Evolutionary conservation across 129 eudicot species (phyloP).

Genomic region (Ambrosia artemisiifolia): DNA sequence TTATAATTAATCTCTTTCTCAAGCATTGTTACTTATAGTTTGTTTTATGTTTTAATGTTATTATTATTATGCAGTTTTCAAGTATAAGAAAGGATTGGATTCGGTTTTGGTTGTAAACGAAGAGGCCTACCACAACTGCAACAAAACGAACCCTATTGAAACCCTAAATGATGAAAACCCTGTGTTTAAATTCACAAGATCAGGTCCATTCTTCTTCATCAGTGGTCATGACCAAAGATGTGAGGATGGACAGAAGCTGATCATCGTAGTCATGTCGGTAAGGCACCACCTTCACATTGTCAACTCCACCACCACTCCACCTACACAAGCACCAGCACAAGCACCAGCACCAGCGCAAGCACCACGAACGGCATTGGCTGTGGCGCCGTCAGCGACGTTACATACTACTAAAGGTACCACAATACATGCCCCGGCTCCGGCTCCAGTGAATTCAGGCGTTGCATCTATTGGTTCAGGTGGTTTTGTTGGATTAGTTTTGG

Average conservation of each 20-base stretch:
- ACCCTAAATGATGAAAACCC: conserved; percentile 40
- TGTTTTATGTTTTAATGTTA: background rate
- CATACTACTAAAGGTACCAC: conserved; percentile 5
- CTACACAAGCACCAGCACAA: conserved; percentile 1
- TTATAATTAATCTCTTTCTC: background rate
- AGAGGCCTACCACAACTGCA: conserved; percentile 52
- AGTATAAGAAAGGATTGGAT: conserved; percentile 52
- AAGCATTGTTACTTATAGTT: background rate
- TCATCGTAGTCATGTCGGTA: conserved; percentile 41
- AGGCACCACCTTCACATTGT: background rate
- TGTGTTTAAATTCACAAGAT: conserved; percentile 31
- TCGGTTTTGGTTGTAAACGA: conserved; percentile 55
- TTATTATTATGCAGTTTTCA: conserved; percentile 45
- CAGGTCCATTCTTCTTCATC: conserved; percentile 68
- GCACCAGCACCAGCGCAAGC: background rate
- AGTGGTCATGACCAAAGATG: conserved; percentile 57
- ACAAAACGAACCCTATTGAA: conserved; percentile 40
- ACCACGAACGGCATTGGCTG: too few species aligned
- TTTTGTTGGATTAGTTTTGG: conserved; percentile 19
- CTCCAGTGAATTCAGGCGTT: conserved; percentile 20
- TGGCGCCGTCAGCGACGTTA: conserved; percentile 8
- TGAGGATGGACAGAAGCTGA: conserved; percentile 51
- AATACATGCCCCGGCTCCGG: conserved; percentile 16
- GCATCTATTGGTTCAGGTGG: conserved; percentile 4
- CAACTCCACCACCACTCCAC: conserved; percentile 2